Conservation (phyloP, 805 yeast genomes). For the Yueomyces sinensis region DNA sequence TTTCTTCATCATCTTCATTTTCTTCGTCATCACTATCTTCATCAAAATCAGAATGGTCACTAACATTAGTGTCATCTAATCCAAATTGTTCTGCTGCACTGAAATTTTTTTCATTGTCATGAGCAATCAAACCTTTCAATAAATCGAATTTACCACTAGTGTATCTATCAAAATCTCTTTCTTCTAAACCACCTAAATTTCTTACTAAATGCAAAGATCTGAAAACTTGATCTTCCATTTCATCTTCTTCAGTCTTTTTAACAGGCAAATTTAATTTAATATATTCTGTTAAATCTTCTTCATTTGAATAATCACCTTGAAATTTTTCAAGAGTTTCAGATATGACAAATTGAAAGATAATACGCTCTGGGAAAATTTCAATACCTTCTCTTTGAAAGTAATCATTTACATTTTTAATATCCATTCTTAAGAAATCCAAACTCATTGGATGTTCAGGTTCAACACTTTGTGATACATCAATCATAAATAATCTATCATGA, state of each 20-base stretch:
- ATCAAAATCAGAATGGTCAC: constrained; percentile 18
- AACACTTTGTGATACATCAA: constrained; percentile 95
- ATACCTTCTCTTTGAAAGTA: constrained; percentile 68
- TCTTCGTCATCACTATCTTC: constrained; percentile 21
- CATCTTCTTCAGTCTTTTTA: constrained; percentile 38
- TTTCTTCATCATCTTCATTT: constrained; percentile 26
- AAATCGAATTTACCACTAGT: constrained; percentile 71
- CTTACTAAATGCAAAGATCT: constrained; percentile 67
- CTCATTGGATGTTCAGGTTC: constrained; percentile 98
- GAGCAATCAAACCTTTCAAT: constrained; percentile 49
- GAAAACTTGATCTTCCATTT: constrained; percentile 76
- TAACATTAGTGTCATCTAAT: constrained; percentile 15
- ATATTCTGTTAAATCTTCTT: constrained; percentile 24
- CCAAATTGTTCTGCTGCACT: constrained; percentile 10
- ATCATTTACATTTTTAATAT: constrained; percentile 87
- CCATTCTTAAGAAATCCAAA: constrained; percentile 91
- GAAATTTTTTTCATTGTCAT: constrained; percentile 21
- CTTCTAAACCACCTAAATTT: constrained; percentile 74
- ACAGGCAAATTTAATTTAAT: constrained; percentile 38
- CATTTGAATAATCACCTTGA: constrained; percentile 22
- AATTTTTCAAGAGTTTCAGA: constrained; percentile 32
- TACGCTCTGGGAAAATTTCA: constrained; percentile 67
- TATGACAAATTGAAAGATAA: constrained; percentile 65
- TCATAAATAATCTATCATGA: constrained; percentile 60
- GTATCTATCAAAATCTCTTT: constrained; percentile 74